Base-by-base conservation (phyloP, 306 rosid genomes). In the Quercus robur region DNA sequence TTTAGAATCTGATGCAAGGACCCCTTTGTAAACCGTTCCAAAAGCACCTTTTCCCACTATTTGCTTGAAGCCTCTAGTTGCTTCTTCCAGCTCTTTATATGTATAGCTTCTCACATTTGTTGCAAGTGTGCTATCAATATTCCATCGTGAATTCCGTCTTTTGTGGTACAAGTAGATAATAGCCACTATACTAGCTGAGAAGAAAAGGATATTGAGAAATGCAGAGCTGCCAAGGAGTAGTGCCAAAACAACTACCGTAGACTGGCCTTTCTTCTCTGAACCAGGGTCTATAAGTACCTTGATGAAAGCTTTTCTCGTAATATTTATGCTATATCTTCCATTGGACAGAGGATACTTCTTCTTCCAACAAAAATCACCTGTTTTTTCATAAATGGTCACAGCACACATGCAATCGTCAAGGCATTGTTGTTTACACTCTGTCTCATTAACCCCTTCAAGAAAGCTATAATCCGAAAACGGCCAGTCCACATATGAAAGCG, bases 21-120 rank as follows among this genome's bases (percentile, higher is more conserved):
- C 86, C 56, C 83, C 86, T 78, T 83, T 83, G 21, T 83, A 78
- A 0, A 78, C 83, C 1, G 63, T 79, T 62, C 83, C 83, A 38
- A 78, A 83, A 78, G 80, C 68, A 35, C 86, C 83, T 33, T 25
- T 59, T 23, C 83, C 86, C 61, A 78, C 8, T 54, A 6, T 58
- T 59, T 83, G 77, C 63, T 70, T 83, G 75, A 75, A 83, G 64
- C 78, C 83, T 14, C 10, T 5, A 2, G 86, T 83, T 9, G 86
- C 81, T 61, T 79, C 81, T 20, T 71, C 5, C n/a, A 83, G 75
- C 28, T 54, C 57, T 5, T 83, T 12, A 21, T 62, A 79, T 4
- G 76, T 38, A 35, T 35, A 78, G 8, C 35, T 44, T 71, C 57
- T 71, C 31, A 68, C 72, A 7, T 44, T 31, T 7, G 72, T 12